Base-by-base conservation (phyloP, 176 grass and related monocot genomes). In the Melocanna baccifera region DNA sequence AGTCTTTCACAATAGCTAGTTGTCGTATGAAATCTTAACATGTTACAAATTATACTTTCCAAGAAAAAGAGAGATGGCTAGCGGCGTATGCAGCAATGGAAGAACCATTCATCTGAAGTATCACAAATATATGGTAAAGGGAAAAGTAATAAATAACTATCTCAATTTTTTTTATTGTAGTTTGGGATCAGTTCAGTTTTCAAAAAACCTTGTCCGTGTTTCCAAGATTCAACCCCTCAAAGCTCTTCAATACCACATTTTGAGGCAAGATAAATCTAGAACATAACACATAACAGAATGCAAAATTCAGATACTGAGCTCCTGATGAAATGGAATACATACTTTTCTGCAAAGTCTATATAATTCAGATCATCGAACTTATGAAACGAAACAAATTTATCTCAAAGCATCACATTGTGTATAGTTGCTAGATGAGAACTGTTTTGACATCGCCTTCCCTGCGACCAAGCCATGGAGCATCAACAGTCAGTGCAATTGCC, bases 371-470 rank as follows among this genome's bases (percentile, higher is more conserved):
- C n/a, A 58, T 39, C 47, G 55, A 69, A 56, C 1, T 69, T 12
- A 41, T 45, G 11, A 2, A 69, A 73, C 39, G 15, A 42, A 29
- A 25, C 5, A 43, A 25, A 51, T 53, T 40, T 25, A 10, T 85
- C 9, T 22, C 16, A 37, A 58, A 7, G 30, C 26, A 16, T 82
- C 9, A 7, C 5, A 28, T 22, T 32, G 69, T 12, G 81, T 25
- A 56, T 34, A 71, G 23, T 30, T 68, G 75, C 9, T 56, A 59
- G 15, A 86, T 80, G 55, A 34, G 13, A 12, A 95, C 85, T 93
- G 79, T 98, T 98, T 95, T 98, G 19, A 98, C 95, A 67, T 95
- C 93, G 45, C 92, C 79, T 94, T 98, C 96, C 71, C 93, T 92
- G 18, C 96, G 87, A 3, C 93, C 96, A 19, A 98, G 87, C 73